Base-by-base conservation (phyloP, 208 protist genomes). In the Crithidia sp. region DNA sequence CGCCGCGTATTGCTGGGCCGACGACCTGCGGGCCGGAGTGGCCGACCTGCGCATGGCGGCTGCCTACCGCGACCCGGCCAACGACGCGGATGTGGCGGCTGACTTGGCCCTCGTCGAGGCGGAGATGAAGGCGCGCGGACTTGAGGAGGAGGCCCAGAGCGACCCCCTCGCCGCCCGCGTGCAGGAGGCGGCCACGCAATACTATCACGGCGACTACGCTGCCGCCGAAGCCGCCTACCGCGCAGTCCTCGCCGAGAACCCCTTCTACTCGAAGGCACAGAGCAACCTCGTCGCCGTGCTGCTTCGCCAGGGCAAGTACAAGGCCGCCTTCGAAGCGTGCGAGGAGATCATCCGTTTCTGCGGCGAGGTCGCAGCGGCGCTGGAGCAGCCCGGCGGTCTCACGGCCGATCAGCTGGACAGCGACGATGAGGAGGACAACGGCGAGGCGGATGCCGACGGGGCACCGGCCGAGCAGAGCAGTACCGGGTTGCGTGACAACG, bases 21-120 rank as follows among this genome's bases (percentile, higher is more conserved):
- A 86, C 36, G 87, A 95, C 61, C 79, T 88, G 65, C 66, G 74
- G 14, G 62, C 67, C 37, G 92, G 85, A 47, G 67, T 92, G 62
- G 74, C 92, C 28, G 94, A 98, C 70, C 72, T 95, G 45, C 88
- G 88, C 67, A 87, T 97, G 73, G 94, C 94, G 1, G 79, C 83
- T 1, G 92, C 92, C 17, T 98, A 98, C 79, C 72, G 81, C 53
- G 83, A 92, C 71, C 73, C 85, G 17, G 54, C 81, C 7, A 74
- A 78, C 16, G 90, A 94, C 75, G 82, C 59, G n/a, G 82, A 89
- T 45, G 82, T 96, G 2, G 52, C 76, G 12, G 66, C 47, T 2
- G 92, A 95, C 73, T 81, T 95, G 19, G 68, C 82, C 45, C 47
- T 71, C 19, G 73, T 92, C 36, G 89, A 95, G 81, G 60, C 54